A percentile compares a stretch with the other conserved stretches of the same genome.
Evolutionary conservation across 2,329 filamentous ascomycete genomes (phyloP).

Genomic region (Pseudocercospora fuligena): DNA sequence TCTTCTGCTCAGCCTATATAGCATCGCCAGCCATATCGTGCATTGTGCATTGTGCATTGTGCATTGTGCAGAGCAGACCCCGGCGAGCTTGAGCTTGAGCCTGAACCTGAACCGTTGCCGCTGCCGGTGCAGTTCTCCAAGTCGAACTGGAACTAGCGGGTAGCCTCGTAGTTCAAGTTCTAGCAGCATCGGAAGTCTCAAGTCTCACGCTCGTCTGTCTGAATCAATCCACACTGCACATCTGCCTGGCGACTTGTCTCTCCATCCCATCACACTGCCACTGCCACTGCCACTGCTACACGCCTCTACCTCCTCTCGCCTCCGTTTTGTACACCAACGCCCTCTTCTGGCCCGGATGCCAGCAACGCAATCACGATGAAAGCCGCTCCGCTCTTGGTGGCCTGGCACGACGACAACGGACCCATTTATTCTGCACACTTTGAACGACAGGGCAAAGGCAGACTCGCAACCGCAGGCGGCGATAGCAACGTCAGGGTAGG

Average conservation of each 20-base stretch:
- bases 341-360: constrained; percentile 19
- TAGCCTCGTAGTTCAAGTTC: not conserved
- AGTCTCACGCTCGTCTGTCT: not conserved
- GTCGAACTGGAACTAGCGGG: not conserved
- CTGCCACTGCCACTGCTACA: not conserved
- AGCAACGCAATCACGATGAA: constrained; percentile 68
- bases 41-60: no score
- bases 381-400: constrained; percentile 92
- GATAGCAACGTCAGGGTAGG: constrained; percentile 93
- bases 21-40: no score
- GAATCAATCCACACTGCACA: not conserved
- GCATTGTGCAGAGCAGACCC: not conserved
- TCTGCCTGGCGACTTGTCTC: not conserved
- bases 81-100: not conserved
- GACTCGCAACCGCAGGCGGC: constrained; percentile 90
- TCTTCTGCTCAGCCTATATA: no score
- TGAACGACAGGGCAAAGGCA: constrained; percentile 86
- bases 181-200: not conserved
- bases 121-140: no score
- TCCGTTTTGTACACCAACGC: constrained; percentile 19
- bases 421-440: constrained; percentile 98
- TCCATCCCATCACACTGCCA: not conserved
- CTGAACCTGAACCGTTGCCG: not conserved
- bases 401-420: constrained; percentile 97
- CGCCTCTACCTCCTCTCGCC: not conserved